phyloP scores from a whole-genome alignment of 2,329 filamentous ascomycete species.

The Monosporascus sp. region DNA sequence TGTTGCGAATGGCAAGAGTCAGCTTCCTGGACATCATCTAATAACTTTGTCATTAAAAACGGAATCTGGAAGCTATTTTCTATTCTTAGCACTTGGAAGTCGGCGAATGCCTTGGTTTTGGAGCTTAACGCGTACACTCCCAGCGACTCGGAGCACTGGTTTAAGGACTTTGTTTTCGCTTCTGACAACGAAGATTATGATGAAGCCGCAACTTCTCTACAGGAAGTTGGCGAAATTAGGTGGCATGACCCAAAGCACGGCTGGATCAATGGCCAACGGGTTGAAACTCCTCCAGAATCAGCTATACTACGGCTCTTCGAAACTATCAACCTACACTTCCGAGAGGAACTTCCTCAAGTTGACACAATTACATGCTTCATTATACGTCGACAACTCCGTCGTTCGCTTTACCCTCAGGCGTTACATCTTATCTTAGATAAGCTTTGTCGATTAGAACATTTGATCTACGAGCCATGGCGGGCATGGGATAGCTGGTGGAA shows the following conservation, averaged over 20 bases:
- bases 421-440: conserved; percentile 15
- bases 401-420: conserved; percentile 10
- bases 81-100: conserved; percentile 25
- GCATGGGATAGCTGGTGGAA: neutral
- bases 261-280: conserved; percentile 23
- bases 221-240: neutral
- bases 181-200: conserved; percentile 16
- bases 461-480: conserved; percentile 29
- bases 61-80: conserved; percentile 23
- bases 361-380: conserved; percentile 24
- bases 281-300: conserved; percentile 14
- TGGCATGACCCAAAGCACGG: conserved; percentile 25
- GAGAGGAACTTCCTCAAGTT: conserved; percentile 17
- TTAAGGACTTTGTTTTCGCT: conserved; percentile 22
- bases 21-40: neutral
- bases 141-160: conserved; percentile 30
- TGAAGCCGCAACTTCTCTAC: neutral
- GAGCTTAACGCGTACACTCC: conserved; percentile 29
- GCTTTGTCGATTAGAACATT: conserved; percentile 21
- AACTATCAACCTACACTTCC: conserved; percentile 2
- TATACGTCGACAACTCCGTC: conserved; percentile 29
- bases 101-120: conserved; percentile 19
- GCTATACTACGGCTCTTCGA: conserved; percentile 22
- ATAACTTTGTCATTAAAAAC: conserved; percentile 9
- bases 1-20: conserved; percentile 4